phyloP scores from a whole-genome alignment of 192 early-diverging fungal species.

The Funneliformis geosporum region DNA sequence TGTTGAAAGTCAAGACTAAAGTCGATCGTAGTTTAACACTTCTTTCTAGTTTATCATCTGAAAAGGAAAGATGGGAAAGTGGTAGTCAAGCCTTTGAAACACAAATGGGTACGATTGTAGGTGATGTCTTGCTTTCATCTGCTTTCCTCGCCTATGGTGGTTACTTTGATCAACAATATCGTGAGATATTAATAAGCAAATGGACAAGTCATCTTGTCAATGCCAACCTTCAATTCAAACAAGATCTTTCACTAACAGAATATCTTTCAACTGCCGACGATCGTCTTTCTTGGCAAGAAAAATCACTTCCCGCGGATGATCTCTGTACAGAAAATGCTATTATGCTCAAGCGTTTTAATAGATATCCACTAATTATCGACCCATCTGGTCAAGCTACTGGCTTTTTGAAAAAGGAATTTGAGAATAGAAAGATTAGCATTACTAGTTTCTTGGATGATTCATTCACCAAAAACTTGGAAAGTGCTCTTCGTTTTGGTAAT shows the following conservation, averaged over 20 bases:
- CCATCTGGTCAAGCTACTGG: constrained; percentile 91
- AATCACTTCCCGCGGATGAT: constrained; percentile 83
- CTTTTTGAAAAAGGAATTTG: constrained; percentile 86
- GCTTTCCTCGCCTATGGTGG: constrained; percentile 98
- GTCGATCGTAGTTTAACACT: constrained; percentile 90
- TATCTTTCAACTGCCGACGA: constrained; percentile 92
- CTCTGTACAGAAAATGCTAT: constrained; percentile 98
- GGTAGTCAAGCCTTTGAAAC: constrained; percentile 88
- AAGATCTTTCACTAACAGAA: constrained; percentile 82
- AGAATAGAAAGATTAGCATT: constrained; percentile 83
- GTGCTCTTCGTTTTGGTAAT: constrained; percentile 97
- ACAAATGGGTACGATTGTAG: constrained; percentile 98
- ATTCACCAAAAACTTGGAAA: constrained; percentile 96
- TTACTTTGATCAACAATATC: constrained; percentile 96
- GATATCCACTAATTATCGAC: constrained; percentile 98
- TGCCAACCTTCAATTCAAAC: constrained; percentile 74
- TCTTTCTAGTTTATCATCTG: constrained; percentile 86
- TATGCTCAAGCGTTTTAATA: constrained; percentile 91
- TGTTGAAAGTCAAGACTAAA: constrained; percentile 89
- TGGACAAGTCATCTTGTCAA: constrained; percentile 75
- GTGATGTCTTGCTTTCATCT: constrained; percentile 89
- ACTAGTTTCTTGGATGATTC: constrained; percentile 98
- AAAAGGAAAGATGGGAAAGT: constrained; percentile 90
- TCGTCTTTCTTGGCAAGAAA: constrained; percentile 85
- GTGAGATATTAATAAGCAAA: constrained; percentile 72